phyloP scores from a whole-genome alignment of 345 rosid genomes.

The Cardiospermum halicacabum region DNA sequence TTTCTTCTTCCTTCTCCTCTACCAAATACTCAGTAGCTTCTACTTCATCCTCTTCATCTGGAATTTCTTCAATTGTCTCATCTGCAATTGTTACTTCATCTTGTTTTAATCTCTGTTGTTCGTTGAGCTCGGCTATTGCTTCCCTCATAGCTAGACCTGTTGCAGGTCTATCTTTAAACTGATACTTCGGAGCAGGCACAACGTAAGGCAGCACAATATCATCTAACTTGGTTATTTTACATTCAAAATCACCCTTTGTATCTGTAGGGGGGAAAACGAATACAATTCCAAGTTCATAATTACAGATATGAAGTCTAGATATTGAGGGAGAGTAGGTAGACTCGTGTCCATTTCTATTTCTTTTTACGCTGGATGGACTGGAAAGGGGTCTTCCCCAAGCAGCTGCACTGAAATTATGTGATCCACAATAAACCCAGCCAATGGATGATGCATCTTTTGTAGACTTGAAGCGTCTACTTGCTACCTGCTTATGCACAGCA shows the following conservation, averaged over 20 bases:
- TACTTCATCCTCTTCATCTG: slow-evolving; percentile 51
- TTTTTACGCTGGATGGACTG: slow-evolving; percentile 28
- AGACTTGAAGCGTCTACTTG: slow-evolving; percentile 61
- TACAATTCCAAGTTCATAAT: slow-evolving; percentile 84
- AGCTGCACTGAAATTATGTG: slow-evolving; percentile 90
- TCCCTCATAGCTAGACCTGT: slow-evolving; percentile 73
- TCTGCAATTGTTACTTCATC: slow-evolving; percentile 36
- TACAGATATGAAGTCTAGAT: slow-evolving; percentile 61
- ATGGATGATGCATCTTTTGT: slow-evolving; percentile 38
- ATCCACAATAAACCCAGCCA: slow-evolving; percentile 93
- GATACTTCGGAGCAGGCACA: slow-evolving; percentile 75
- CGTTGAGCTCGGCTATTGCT: slow-evolving; percentile 40
- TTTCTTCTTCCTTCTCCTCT: slow-evolving; percentile 76
- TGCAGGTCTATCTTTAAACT: slow-evolving; percentile 64
- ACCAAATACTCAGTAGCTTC: slow-evolving; percentile 33
- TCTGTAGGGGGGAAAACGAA: slow-evolving; percentile 68
- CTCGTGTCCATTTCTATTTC: slow-evolving; percentile 30
- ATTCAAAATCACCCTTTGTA: slow-evolving; percentile 15
- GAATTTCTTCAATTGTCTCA: slow-evolving; percentile 43
- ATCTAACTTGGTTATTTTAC: slow-evolving; percentile 36
- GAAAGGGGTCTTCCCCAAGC: slow-evolving; percentile 84
- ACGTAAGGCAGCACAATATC: slow-evolving; percentile 66
- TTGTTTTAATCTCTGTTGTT: slow-evolving; percentile 26
- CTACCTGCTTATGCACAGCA: slow-evolving; percentile 56
- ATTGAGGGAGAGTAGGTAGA: slow-evolving; percentile 17